phyloP scores from a whole-genome alignment of 2,329 filamentous ascomycete species.

The Nothomitra cinnamomea region DNA sequence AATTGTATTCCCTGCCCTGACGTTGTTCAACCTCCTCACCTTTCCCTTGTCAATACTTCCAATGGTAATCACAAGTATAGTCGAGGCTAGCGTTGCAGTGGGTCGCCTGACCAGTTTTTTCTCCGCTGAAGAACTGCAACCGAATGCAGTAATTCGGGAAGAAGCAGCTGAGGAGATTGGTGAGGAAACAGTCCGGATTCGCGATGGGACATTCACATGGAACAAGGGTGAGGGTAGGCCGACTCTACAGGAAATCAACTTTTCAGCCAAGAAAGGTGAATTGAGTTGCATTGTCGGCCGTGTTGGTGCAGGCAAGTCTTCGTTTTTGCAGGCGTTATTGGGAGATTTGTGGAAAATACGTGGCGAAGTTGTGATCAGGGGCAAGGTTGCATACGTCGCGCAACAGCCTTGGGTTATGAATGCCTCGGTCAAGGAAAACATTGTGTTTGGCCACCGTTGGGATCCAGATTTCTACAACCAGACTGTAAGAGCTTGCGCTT shows the following conservation, averaged over 20 bases:
- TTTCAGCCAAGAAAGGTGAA: constrained; percentile 80
- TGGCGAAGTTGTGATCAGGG: constrained; percentile 68
- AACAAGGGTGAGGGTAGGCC: constrained; percentile 56
- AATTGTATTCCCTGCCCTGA: constrained; percentile 84
- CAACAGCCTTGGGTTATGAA: constrained; percentile 97
- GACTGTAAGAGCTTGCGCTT: constrained; percentile 78
- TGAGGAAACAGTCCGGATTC: constrained; percentile 71
- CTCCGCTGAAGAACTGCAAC: constrained; percentile 73
- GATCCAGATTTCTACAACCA: constrained; percentile 89
- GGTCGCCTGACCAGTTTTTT: constrained; percentile 73
- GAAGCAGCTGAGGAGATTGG: constrained; percentile 57
- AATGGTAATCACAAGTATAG: constrained; percentile 94
- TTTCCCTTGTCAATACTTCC: constrained; percentile 89
- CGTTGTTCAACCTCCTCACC: constrained; percentile 87
- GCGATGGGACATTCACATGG: constrained; percentile 86
- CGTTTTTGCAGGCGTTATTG: constrained; percentile 70
- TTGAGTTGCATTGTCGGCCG: constrained; percentile 83
- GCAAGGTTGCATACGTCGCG: constrained; percentile 75
- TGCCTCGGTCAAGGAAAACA: constrained; percentile 91
- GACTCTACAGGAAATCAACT: constrained; percentile 68
- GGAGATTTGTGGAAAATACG: constrained; percentile 84
- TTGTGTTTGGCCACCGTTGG: constrained; percentile 87
- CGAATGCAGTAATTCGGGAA: constrained; percentile 58
- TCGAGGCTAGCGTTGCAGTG: constrained; percentile 89
- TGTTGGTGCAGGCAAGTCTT: constrained; percentile 92